phyloP scores from a whole-genome alignment of 2,329 filamentous ascomycete genomes.

The Verticillium longisporum region DNA sequence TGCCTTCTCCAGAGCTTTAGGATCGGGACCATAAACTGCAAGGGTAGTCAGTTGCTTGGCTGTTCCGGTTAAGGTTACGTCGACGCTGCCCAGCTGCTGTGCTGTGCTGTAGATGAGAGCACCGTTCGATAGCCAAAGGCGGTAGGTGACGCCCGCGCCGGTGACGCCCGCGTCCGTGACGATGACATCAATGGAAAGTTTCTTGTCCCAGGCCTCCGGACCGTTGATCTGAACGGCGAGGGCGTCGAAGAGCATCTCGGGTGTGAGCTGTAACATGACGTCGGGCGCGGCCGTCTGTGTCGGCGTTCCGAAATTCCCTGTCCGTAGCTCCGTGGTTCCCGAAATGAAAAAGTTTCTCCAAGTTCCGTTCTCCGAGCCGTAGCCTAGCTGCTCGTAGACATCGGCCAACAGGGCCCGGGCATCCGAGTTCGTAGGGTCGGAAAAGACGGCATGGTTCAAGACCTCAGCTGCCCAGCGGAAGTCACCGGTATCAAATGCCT shows the following conservation, averaged over 20 bases:
- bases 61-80: neutral
- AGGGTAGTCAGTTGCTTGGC: conserved; percentile 3
- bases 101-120: conserved; percentile 3
- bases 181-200: conserved; percentile 1
- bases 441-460: conserved; percentile 24
- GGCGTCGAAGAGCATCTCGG: conserved; percentile 6
- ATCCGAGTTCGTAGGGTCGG: conserved; percentile 14
- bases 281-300: conserved; percentile 2
- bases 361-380: conserved; percentile 28
- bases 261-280: conserved; percentile 3
- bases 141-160: conserved; percentile 3
- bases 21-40: neutral
- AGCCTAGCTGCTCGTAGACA: conserved; percentile 25
- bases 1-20: neutral
- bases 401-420: conserved; percentile 18
- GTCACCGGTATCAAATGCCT: conserved; percentile 21
- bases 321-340: neutral
- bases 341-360: conserved; percentile 29
- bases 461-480: conserved; percentile 30
- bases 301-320: conserved; percentile 1
- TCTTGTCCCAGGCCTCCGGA: conserved; percentile 2
- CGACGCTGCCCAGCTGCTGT: neutral
- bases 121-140: conserved; percentile 5
- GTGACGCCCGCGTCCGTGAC: neutral
- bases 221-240: conserved; percentile 5